Evolutionary conservation across 768 basidiomycete species (phyloP).

Genomic region (Auriscalpium orientale): DNA sequence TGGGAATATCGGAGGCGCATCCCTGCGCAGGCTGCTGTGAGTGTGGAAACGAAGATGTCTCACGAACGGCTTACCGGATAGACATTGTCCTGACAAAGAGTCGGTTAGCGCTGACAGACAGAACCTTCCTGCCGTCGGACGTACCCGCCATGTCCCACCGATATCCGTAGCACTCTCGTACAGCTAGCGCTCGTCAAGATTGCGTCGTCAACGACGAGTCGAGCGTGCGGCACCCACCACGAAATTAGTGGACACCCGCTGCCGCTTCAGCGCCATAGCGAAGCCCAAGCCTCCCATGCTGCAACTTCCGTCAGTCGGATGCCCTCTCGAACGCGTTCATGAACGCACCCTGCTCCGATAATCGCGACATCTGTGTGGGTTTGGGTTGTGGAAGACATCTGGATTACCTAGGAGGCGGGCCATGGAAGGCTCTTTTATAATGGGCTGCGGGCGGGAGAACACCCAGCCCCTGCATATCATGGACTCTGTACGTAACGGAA

Average conservation of each 20-base stretch:
- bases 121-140: not conserved
- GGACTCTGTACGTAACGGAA: no score
- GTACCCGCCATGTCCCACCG: conserved; percentile 23
- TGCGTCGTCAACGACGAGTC: no score
- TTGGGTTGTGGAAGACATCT: no score
- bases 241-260: conserved; percentile 23
- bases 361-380: conserved; percentile 9
- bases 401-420: no score
- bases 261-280: conserved; percentile 24
- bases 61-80: conserved; percentile 16
- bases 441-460: no score
- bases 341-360: conserved; percentile 20
- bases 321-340: not conserved
- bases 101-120: not conserved
- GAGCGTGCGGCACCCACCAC: conserved; percentile 20
- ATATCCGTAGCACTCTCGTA: conserved; percentile 24
- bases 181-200: conserved; percentile 15
- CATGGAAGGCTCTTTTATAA: no score
- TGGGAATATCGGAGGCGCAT: conserved; percentile 20
- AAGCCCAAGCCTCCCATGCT: conserved; percentile 23
- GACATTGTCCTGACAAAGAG: conserved; percentile 14
- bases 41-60: not conserved
- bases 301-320: not conserved
- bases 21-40: conserved; percentile 10
- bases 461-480: no score